Conservation (phyloP, 2,329 filamentous ascomycete species). For the Dactylellina haptotyla region DNA sequence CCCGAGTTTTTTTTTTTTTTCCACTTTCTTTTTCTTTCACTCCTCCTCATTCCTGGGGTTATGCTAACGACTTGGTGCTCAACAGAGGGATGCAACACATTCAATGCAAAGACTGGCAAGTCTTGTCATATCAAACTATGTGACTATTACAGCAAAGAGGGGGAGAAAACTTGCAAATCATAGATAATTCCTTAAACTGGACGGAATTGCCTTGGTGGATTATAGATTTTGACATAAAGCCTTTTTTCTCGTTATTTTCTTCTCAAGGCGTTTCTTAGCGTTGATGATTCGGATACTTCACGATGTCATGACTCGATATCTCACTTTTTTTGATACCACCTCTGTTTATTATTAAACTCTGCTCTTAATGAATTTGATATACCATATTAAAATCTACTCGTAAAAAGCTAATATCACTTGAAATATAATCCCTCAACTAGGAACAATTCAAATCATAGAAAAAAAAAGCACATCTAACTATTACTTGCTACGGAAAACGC, state of each 20-base stretch:
- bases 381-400: no score
- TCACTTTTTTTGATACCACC: neutral
- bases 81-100: slow-evolving; percentile 70
- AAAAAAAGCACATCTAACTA: neutral
- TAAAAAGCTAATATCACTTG: no score
- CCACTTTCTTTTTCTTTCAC: no score
- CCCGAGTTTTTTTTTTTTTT: neutral
- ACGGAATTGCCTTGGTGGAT: slow-evolving; percentile 54
- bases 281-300: neutral
- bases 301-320: neutral
- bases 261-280: neutral
- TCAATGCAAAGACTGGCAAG: slow-evolving; percentile 70
- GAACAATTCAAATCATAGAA: neutral
- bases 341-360: neutral
- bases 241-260: neutral
- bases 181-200: no score
- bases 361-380: no score
- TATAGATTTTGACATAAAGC: neutral
- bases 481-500: slow-evolving; percentile 51
- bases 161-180: slow-evolving; percentile 65
- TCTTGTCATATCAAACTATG: slow-evolving; percentile 66
- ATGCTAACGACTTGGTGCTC: slow-evolving; percentile 12
- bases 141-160: slow-evolving; percentile 63
- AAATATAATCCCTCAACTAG: no score
- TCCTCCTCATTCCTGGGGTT: neutral